These are phyloP conservation scores for Penicillium angulare DNA, from an alignment of 495 filamentous ascomycete genomes.

Conservation along the genomic window DNA sequence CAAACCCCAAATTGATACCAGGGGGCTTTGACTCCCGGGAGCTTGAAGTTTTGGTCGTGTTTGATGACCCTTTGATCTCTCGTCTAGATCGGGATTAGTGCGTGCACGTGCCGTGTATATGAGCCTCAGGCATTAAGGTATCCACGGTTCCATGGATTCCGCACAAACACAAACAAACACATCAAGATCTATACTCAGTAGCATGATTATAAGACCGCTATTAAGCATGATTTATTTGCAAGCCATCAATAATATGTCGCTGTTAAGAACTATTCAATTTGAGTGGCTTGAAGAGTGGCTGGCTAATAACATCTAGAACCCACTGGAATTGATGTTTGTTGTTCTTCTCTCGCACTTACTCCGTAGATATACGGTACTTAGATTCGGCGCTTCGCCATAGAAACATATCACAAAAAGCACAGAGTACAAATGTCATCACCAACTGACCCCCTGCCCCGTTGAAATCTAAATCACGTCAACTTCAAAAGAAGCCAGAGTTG, in stretches of 20 bases:
- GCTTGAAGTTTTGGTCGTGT: background rate
- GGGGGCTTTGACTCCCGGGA: no score
- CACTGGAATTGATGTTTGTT: no score
- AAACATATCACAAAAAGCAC: no score
- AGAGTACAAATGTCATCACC: background rate
- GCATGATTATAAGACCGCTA: background rate
- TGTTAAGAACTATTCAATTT: no score
- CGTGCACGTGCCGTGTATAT: slow-evolving; percentile 10
- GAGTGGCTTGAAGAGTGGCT: no score
- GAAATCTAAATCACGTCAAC: background rate
- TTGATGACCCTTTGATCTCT: slow-evolving; percentile 8
- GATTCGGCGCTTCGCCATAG: no score
- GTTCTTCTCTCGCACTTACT: no score
- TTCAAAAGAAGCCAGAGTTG: background rate
- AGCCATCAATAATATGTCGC: background rate
- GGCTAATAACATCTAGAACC: no score
- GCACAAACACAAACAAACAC: slow-evolving; percentile 6
- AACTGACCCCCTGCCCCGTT: background rate
- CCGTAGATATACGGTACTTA: no score
- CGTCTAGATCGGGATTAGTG: slow-evolving; percentile 17
- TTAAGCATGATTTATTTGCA: background rate
- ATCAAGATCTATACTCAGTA: background rate
- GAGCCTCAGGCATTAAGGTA: slow-evolving; percentile 10
- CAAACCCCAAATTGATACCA: no score
- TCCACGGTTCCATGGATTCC: background rate